Evolutionary conservation across 2,329 filamentous ascomycete genomes (phyloP), one percentile per base, ranked within the genome.

Genomic region (Fusarium sp.): DNA sequence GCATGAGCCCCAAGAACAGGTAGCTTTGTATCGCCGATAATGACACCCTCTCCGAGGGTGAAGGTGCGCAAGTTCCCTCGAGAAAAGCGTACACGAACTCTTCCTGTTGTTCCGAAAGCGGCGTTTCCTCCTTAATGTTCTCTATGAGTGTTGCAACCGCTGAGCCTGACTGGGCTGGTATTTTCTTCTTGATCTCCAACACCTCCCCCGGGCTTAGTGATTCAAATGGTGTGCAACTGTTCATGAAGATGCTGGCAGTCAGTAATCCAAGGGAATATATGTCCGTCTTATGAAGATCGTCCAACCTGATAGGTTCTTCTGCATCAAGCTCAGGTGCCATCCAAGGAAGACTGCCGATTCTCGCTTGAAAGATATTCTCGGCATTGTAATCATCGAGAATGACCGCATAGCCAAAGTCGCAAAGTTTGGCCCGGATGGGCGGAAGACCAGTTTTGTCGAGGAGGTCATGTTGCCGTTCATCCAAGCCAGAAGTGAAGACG

Each of bases 241-340:
- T 55, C 41, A 56, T 63, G 7, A 56, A 48, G 5, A 63, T 56
- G 7, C 49, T 47, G 6, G 60, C 49, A 8, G 24, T 33, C 0
- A 63, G 39, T n/a, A 63, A 5, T 3, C 60, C 60, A 7, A 56
- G 28, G 1, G 49, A 56, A 22, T 56, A 63, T 7, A 63, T 63
- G 12, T 63, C 60, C 2, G 49, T 22, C 10, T 41, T 63, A 3
- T 63, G 49, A 7, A 63, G 49, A 28, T 56, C 24, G 7, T 47
- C 35, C 3, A 63, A 15, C 7, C 18, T 13, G 3, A 63, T 35
- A 0, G 41, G 18, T 6, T 63, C 33, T 1, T 33, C 41, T 10
- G 33, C 33, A 14, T 63, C 60, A 2, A 63, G 39, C 5, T 63
- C 60, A 6, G 60, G 60, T 12, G 60, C 39, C 48, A 63, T 56